These are phyloP conservation scores for Talaromyces ruber DNA, from an alignment of 495 filamentous ascomycete species.

Conservation along the genomic window DNA sequence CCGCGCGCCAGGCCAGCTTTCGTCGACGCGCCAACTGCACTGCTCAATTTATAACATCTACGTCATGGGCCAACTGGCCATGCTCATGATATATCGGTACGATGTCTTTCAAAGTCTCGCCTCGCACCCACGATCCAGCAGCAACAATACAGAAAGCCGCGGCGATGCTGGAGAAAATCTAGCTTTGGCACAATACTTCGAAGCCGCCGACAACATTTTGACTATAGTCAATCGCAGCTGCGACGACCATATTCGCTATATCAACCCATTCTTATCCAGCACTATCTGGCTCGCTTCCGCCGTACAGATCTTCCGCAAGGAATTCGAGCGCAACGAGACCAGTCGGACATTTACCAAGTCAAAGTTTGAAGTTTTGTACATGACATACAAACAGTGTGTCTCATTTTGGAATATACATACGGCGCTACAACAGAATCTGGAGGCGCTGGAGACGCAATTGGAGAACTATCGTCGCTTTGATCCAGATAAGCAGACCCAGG, in stretches of 20 bases:
- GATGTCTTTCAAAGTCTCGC: neutral
- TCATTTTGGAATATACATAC: neutral
- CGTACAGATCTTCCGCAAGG: neutral
- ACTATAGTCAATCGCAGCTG: neutral
- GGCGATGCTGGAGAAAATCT: too few relatives aligned
- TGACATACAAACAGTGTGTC: neutral
- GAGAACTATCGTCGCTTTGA: neutral
- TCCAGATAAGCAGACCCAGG: neutral
- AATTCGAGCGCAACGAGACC: neutral
- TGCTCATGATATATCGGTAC: neutral
- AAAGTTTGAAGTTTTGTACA: neutral
- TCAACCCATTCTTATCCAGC: neutral
- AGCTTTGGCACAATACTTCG: neutral
- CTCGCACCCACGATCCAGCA: neutral
- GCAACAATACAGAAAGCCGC: too few relatives aligned
- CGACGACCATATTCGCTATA: neutral
- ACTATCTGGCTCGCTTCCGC: neutral
- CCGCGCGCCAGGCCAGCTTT: neutral
- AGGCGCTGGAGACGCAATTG: neutral
- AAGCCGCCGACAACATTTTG: neutral
- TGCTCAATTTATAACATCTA: neutral
- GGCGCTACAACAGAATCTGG: neutral
- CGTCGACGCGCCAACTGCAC: neutral
- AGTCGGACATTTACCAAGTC: neutral
- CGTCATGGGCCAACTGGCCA: neutral